Conservation (phyloP, 768 basidiomycete species). For the Suillus alpinus region DNA sequence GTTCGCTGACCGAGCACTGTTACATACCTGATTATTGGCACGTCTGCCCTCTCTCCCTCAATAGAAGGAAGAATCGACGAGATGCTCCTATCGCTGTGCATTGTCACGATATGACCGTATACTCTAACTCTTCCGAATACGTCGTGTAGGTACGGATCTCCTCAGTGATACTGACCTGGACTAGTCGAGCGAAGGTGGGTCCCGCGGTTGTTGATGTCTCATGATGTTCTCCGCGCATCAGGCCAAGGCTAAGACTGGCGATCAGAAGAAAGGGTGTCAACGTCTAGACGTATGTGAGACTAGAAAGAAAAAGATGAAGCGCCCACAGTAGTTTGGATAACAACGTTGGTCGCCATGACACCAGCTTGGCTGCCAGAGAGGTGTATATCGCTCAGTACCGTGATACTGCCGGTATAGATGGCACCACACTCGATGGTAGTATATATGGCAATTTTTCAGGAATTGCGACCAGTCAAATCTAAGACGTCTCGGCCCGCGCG, state of each 20-base stretch:
- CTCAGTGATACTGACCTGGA: neutral
- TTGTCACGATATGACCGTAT: neutral
- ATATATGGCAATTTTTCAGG: conserved; percentile 11
- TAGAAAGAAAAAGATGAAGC: neutral
- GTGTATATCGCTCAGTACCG: conserved; percentile 9
- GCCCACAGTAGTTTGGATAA: neutral
- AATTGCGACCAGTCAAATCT: neutral
- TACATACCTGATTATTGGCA: neutral
- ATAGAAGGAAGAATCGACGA: neutral
- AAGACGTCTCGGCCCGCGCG: neutral
- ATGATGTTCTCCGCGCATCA: neutral
- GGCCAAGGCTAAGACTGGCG: neutral
- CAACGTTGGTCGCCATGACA: conserved; percentile 3
- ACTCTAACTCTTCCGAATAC: neutral
- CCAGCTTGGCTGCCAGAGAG: neutral
- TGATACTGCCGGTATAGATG: conserved; percentile 11
- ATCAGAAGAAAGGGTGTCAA: neutral
- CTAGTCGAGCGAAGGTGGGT: neutral
- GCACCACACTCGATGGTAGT: conserved; percentile 19
- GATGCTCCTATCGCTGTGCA: neutral
- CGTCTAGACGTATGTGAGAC: neutral
- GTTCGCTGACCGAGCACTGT: too few relatives aligned
- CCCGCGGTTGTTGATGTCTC: neutral
- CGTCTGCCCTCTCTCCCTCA: neutral
- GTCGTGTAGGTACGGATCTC: neutral